phyloP scores from a whole-genome alignment of 139 green algal species.

The Asterochloris sp. region DNA sequence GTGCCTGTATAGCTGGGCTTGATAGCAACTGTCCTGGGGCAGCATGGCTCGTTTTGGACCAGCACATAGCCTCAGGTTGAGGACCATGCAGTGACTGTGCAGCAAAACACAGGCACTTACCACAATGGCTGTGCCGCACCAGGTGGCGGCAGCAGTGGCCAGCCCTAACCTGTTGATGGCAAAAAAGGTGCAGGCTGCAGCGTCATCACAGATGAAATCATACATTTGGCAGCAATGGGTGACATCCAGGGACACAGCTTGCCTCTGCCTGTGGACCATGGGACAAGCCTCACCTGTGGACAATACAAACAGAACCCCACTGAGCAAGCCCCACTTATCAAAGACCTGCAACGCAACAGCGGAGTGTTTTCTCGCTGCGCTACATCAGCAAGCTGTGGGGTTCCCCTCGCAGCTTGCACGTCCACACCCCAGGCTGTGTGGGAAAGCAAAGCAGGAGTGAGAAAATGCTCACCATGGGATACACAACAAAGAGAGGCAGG shows the following conservation, averaged over 20 bases:
- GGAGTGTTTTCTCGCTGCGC: neutral
- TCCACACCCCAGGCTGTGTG: neutral
- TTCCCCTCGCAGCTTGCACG: neutral
- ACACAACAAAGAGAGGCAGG: neutral
- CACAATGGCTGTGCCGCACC: neutral
- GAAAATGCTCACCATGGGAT: neutral
- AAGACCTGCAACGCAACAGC: neutral
- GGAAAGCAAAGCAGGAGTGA: neutral
- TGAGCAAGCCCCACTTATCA: neutral
- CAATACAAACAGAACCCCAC: neutral
- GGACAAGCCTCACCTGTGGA: neutral
- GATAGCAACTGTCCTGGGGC: no score
- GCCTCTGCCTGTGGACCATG: no score
- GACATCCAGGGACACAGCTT: no score
- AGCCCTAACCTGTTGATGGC: neutral
- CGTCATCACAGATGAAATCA: no score
- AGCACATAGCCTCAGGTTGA: no score
- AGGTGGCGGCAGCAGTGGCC: neutral
- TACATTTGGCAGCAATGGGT: no score
- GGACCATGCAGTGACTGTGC: no score
- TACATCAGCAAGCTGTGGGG: neutral
- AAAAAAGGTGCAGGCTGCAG: constrained; percentile 1
- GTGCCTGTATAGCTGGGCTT: no score
- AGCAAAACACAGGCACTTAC: neutral
- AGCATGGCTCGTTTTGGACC: no score